Percentiles rank a stretch among this genome's conserved stretches.
These are phyloP conservation scores for Tolypocladium tropicale DNA, from an alignment of 2,329 filamentous ascomycete genomes.

Conservation along the genomic window DNA sequence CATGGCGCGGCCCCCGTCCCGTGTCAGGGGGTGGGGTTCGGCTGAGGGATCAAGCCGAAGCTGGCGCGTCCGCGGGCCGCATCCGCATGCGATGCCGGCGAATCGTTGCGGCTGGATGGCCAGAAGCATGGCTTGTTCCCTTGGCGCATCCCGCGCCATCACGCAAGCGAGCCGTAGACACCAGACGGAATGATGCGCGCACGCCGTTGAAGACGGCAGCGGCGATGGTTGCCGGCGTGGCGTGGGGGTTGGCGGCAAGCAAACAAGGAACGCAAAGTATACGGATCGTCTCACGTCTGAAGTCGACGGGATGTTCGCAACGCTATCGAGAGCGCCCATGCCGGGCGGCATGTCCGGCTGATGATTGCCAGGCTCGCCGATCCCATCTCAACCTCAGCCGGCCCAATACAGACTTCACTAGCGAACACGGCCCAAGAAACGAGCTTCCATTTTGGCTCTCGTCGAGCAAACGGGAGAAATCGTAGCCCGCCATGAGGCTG, in stretches of 20 bases:
- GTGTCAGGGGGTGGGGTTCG: neutral
- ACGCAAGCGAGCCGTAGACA: neutral
- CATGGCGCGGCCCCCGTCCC: neutral
- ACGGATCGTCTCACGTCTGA: neutral
- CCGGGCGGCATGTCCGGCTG: neutral
- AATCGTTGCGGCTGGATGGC: neutral
- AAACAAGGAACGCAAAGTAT: neutral
- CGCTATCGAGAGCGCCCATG: neutral
- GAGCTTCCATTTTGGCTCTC: neutral
- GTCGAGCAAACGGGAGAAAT: neutral
- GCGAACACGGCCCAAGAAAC: neutral
- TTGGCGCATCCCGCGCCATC: neutral
- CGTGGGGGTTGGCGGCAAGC: neutral
- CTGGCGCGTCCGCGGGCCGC: neutral
- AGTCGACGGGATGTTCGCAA: neutral
- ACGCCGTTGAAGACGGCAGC: neutral
- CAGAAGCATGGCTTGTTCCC: neutral
- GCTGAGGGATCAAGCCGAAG: neutral
- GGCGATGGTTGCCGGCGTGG: neutral
- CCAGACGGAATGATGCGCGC: neutral
- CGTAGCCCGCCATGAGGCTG: neutral
- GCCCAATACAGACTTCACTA: neutral
- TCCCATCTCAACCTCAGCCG: neutral
- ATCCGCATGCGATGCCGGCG: neutral
- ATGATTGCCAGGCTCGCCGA: neutral